These are phyloP conservation scores for Peronosclerospora sorghi DNA, from an alignment of 352 stramenopile genomes.

Conservation along the genomic window DNA sequence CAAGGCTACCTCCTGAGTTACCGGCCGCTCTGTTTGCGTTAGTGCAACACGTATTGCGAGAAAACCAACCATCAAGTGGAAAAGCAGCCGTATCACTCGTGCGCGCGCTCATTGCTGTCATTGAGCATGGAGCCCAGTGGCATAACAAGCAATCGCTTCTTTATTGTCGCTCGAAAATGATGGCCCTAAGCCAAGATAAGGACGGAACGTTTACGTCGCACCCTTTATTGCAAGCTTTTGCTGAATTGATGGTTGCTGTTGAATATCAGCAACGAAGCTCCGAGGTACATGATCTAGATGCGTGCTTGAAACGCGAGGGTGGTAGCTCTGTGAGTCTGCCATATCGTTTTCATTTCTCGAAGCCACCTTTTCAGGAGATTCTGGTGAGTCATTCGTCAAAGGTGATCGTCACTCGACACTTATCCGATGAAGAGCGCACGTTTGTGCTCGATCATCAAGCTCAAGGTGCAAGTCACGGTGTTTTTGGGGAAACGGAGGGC, in stretches of 20 bases:
- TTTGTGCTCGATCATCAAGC: constrained; percentile 58
- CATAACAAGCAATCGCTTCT: constrained; percentile 59
- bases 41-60: constrained; percentile 53
- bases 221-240: constrained; percentile 61
- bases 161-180: constrained; percentile 82
- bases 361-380: constrained; percentile 57
- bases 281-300: constrained; percentile 37
- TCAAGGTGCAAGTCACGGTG: constrained; percentile 23
- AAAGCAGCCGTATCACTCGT: constrained; percentile 52
- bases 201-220: constrained; percentile 68
- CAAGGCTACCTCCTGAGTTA: constrained; percentile 44
- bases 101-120: constrained; percentile 49
- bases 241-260: constrained; percentile 76
- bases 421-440: constrained; percentile 65
- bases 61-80: constrained; percentile 41
- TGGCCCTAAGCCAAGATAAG: constrained; percentile 71
- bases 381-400: constrained; percentile 74
- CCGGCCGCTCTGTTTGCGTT: constrained; percentile 58
- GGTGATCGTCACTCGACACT: constrained; percentile 58
- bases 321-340: constrained; percentile 42
- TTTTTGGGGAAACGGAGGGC: constrained; percentile 9
- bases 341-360: constrained; percentile 66
- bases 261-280: constrained; percentile 55
- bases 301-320: constrained; percentile 39
- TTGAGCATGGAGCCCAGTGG: constrained; percentile 55